A percentile compares a stretch with the other conserved stretches of the same genome.
Conservation (phyloP, 2,329 filamentous ascomycete genomes). For the Diaporthe destruens region DNA sequence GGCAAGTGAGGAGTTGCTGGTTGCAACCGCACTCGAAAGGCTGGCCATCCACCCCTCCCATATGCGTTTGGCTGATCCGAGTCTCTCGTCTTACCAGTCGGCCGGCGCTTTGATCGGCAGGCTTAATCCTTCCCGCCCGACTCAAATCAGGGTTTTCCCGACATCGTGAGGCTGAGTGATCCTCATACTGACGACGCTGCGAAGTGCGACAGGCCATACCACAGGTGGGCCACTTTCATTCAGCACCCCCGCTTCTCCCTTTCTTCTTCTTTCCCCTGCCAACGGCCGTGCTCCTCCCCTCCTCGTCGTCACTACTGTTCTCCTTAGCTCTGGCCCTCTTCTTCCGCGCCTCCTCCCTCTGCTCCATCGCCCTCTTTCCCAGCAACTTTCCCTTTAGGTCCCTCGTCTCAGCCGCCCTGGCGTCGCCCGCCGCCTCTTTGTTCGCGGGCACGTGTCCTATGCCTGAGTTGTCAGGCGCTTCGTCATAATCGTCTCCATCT, state of each 20-base stretch:
- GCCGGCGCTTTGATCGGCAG: background rate
- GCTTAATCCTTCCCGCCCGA: background rate
- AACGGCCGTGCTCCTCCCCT: slow-evolving; percentile 47
- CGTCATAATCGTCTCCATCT: slow-evolving; percentile 45
- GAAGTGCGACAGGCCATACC: background rate
- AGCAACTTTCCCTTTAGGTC: slow-evolving; percentile 51
- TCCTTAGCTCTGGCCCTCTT: slow-evolving; percentile 40
- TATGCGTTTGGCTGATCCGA: background rate
- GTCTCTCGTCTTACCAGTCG: too few relatives aligned
- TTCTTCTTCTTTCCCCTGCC: slow-evolving; percentile 43
- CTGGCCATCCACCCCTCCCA: background rate
- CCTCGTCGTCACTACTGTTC: slow-evolving; percentile 50
- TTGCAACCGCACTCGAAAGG: background rate
- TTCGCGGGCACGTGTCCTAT: slow-evolving; percentile 54
- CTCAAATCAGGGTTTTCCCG: background rate
- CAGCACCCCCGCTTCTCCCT: background rate
- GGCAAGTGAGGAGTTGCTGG: background rate
- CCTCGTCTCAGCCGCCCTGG: slow-evolving; percentile 45
- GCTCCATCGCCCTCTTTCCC: slow-evolving; percentile 43
- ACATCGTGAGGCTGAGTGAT: background rate
- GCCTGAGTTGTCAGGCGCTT: slow-evolving; percentile 53
- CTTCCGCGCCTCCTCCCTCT: slow-evolving; percentile 40
- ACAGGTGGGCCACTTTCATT: background rate
- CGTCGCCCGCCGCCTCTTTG: slow-evolving; percentile 43
- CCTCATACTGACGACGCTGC: background rate